These are phyloP conservation scores for Scedosporium aurantiacum DNA, from an alignment of 2,329 filamentous ascomycete species.

Conservation along the genomic window DNA sequence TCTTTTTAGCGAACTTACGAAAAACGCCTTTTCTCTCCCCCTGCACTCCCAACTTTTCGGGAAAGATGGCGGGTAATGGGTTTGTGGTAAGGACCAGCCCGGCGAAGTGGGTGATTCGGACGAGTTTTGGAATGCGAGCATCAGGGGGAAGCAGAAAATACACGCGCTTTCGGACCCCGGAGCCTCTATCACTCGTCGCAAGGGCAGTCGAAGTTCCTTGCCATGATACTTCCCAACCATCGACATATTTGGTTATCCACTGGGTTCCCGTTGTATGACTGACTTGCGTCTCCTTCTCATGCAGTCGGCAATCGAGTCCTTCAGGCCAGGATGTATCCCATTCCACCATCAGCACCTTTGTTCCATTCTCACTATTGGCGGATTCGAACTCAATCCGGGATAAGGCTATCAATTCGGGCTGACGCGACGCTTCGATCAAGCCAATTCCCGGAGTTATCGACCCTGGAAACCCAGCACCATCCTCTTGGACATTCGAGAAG, in stretches of 20 bases:
- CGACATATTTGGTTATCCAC: not conserved
- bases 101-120: slow-evolving; percentile 47
- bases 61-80: slow-evolving; percentile 78
- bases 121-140: slow-evolving; percentile 57
- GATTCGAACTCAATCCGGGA: slow-evolving; percentile 81
- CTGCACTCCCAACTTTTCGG: slow-evolving; percentile 59
- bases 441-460: not conserved
- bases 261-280: not conserved
- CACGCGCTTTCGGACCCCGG: slow-evolving; percentile 44
- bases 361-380: slow-evolving; percentile 67
- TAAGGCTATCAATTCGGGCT: slow-evolving; percentile 44
- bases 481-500: not conserved
- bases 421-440: slow-evolving; percentile 23
- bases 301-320: not conserved
- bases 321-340: slow-evolving; percentile 37
- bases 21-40: slow-evolving; percentile 58
- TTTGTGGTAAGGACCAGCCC: slow-evolving; percentile 46
- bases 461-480: not conserved
- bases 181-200: slow-evolving; percentile 31
- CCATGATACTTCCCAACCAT: slow-evolving; percentile 69
- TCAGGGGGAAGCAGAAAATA: slow-evolving; percentile 75
- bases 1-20: not conserved
- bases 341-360: slow-evolving; percentile 88
- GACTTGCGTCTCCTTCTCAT: not conserved
- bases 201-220: slow-evolving; percentile 56